Evolutionary conservation across 305 asterid species (phyloP), one percentile per base, ranked within the genome.

Genomic region (Fraxinus platypoda): DNA sequence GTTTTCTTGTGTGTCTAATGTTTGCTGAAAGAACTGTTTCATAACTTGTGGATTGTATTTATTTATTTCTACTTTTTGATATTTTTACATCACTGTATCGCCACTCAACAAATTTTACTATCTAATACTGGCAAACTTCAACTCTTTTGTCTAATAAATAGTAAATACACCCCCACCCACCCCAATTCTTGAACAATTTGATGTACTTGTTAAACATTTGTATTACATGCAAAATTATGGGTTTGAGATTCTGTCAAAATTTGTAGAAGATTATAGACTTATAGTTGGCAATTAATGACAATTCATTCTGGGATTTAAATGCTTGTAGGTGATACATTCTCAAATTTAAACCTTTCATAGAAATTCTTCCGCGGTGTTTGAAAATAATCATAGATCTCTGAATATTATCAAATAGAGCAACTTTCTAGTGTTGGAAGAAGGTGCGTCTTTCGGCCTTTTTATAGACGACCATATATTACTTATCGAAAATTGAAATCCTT

Each of bases 11-110:
- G 59, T 43, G 28, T 75, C 8, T 26, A 26, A 8, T 68, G 8
- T 68, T 28, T 68, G 74, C 37, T 12, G 79, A 13, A 26, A 12
- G 26, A 26, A 49, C 2, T 76, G 34, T 26, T 4, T 46, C 38
- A 43, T 25, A 11, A 75, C 13, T 25, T 13, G n/a, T 76, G 38
- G 35, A 6, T 41, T 46, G 68, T 41, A 43, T 13, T 68, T 26
- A 68, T 28, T 68, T 68, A 68, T 68, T 83, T 74, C 25, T 15
- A 54, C 15, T 74, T 49, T 78, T 75, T 64, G 34, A 54, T 68
- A 33, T 80, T 85, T 41, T 34, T 70, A 46, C 38, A 13, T 26
- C 35, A 28, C 19, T 68, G 38, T 59, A 59, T 59, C 54, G 62
- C 54, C 79, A 46, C 81, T 71, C 31, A 74, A 23, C 37, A 62